Evolutionary conservation across 2,329 filamentous ascomycete species (phyloP).

Genomic region (Gnomoniopsis sp.): DNA sequence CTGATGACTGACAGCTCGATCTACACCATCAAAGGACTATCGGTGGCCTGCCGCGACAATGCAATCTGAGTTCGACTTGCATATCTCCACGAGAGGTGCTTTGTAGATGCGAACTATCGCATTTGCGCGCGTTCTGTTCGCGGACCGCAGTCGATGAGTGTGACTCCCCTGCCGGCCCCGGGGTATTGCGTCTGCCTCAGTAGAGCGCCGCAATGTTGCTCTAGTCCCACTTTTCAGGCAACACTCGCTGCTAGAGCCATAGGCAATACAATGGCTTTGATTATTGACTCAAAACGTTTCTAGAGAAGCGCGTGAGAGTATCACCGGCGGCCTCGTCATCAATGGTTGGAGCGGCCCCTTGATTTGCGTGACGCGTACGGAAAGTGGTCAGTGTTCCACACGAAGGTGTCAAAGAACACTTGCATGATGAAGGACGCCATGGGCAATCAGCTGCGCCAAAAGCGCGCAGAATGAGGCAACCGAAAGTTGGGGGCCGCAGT

Average conservation of each 20-base stretch:
- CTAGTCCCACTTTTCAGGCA: neutral
- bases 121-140: neutral
- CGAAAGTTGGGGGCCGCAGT: neutral
- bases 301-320: neutral
- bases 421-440: neutral
- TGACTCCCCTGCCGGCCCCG: constrained; percentile 13
- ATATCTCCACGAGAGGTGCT: neutral
- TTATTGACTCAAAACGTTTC: neutral
- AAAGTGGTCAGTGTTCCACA: neutral
- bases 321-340: neutral
- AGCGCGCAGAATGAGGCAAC: neutral
- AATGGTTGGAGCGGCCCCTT: neutral
- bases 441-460: neutral
- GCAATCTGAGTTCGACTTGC: neutral
- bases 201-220: neutral
- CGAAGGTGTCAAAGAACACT: neutral
- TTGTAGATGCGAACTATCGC: neutral
- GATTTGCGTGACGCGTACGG: neutral
- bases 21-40: neutral
- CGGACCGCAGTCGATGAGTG: neutral
- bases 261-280: neutral
- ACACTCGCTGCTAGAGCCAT: neutral
- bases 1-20: neutral
- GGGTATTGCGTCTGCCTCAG: neutral
- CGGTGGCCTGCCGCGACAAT: neutral